phyloP scores from a whole-genome alignment of 306 rosid species.

The Leucaena leucocephala region DNA sequence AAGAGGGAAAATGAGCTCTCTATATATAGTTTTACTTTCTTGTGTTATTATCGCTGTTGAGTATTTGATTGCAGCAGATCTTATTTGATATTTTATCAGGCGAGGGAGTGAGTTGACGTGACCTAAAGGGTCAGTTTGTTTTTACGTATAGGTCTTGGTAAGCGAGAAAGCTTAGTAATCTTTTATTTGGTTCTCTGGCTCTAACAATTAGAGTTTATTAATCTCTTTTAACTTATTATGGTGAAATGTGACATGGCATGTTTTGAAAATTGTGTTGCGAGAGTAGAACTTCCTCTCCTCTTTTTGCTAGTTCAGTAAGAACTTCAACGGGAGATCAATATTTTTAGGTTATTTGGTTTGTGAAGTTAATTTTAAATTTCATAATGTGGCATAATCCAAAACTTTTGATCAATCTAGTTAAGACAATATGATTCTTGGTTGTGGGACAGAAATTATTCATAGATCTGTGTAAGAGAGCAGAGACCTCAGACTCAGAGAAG shows the following conservation, averaged over 20 bases:
- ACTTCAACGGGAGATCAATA: too few relatives aligned
- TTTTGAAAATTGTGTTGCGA: not conserved
- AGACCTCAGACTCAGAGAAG: too few relatives aligned
- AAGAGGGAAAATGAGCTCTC: not conserved
- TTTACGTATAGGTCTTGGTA: slow-evolving; percentile 36
- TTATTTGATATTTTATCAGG: not conserved
- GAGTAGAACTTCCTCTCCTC: not conserved
- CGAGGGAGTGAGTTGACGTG: slow-evolving; percentile 31
- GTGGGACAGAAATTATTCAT: too few relatives aligned
- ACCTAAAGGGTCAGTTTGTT: slow-evolving; percentile 27
- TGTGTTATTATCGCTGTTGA: not conserved
- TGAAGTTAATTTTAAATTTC: too few relatives aligned
- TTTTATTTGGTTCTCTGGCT: slow-evolving; percentile 26
- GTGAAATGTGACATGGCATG: not conserved
- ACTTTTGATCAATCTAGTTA: too few relatives aligned
- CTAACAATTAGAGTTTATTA: not conserved
- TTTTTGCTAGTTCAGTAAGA: not conserved
- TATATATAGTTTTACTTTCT: not conserved
- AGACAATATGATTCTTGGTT: too few relatives aligned
- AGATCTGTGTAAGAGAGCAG: too few relatives aligned
- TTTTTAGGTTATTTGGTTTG: too few relatives aligned
- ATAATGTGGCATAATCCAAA: too few relatives aligned
- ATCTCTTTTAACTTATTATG: not conserved
- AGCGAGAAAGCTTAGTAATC: slow-evolving; percentile 10
- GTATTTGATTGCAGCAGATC: not conserved